phyloP scores from a whole-genome alignment of 2,329 filamentous ascomycete genomes.

The Monilinia fructicola region DNA sequence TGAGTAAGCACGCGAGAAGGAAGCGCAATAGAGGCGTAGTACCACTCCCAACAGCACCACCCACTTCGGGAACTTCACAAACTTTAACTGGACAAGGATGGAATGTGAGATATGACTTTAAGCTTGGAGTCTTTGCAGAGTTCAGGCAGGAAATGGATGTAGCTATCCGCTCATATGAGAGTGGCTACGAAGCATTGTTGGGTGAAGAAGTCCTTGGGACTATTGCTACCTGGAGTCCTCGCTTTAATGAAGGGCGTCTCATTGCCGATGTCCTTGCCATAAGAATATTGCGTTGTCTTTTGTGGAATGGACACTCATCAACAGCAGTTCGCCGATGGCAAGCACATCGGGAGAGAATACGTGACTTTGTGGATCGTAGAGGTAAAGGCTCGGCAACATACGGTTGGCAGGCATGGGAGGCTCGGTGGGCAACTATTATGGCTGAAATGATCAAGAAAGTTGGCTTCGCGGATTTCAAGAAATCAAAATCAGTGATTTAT shows the following conservation, averaged over 20 bases:
- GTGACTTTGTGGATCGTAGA: constrained; percentile 75
- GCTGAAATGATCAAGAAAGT: constrained; percentile 58
- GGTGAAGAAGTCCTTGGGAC: constrained; percentile 82
- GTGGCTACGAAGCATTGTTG: constrained; percentile 80
- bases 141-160: constrained; percentile 91
- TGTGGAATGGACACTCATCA: constrained; percentile 79
- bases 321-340: constrained; percentile 79
- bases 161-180: constrained; percentile 80
- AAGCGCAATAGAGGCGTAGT: constrained; percentile 79
- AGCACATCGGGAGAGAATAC: constrained; percentile 70
- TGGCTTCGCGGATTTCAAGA: constrained; percentile 51
- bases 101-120: constrained; percentile 94
- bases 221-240: constrained; percentile 83
- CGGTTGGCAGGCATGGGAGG: constrained; percentile 92
- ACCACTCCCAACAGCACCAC: constrained; percentile 78
- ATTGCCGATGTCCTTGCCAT: constrained; percentile 80
- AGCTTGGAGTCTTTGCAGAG: constrained; percentile 85
- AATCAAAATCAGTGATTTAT: constrained; percentile 49
- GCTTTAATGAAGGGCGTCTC: constrained; percentile 91
- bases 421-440: constrained; percentile 66
- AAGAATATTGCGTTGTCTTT: constrained; percentile 75
- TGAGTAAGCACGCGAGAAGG: constrained; percentile 87
- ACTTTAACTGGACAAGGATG: constrained; percentile 82
- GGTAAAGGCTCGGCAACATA: constrained; percentile 87
- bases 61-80: constrained; percentile 80